Evolutionary conservation across 2,329 filamentous ascomycete genomes (phyloP).

Genomic region (Fusarium goolgardi): DNA sequence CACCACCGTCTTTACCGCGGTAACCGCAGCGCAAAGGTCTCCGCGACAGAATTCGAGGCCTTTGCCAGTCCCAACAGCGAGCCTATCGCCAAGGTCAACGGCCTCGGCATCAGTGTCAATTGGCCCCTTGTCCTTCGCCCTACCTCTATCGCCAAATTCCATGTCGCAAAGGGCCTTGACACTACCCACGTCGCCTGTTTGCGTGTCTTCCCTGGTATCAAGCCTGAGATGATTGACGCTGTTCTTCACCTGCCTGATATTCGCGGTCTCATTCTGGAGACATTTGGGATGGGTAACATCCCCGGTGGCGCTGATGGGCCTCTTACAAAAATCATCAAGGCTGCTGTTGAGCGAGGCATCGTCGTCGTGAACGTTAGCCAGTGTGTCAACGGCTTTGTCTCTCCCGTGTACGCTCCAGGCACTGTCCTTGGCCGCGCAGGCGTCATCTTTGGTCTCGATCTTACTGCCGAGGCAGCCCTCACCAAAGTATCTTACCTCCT

Average conservation of each 20-base stretch:
- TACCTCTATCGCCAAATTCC: conserved; percentile 78
- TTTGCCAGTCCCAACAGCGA: conserved; percentile 90
- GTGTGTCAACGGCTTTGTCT: conserved; percentile 82
- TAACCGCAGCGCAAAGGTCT: conserved; percentile 88
- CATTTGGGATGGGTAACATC: conserved; percentile 92
- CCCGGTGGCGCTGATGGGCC: conserved; percentile 83
- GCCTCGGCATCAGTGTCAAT: conserved; percentile 81
- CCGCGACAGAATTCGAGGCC: conserved; percentile 85
- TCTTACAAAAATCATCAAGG: conserved; percentile 80
- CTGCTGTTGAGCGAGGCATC: conserved; percentile 82
- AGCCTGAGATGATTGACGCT: conserved; percentile 90
- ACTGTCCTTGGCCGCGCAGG: conserved; percentile 84
- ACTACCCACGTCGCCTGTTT: conserved; percentile 91
- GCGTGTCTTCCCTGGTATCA: conserved; percentile 91
- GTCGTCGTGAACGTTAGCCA: conserved; percentile 93
- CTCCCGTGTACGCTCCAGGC: conserved; percentile 80
- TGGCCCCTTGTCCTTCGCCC: conserved; percentile 83
- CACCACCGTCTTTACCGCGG: conserved; percentile 90
- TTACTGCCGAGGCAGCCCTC: conserved; percentile 90
- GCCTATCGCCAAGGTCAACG: conserved; percentile 83
- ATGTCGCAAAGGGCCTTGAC: conserved; percentile 78
- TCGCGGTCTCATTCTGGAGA: conserved; percentile 86
- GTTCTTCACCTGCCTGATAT: conserved; percentile 82
- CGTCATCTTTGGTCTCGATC: conserved; percentile 88
- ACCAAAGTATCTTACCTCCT: conserved; percentile 92